A percentile compares a stretch with the other conserved stretches of the same genome.
Evolutionary conservation across 225 moss, liverwort and hornwort species (phyloP).

Genomic region (Lunularia cruciata): DNA sequence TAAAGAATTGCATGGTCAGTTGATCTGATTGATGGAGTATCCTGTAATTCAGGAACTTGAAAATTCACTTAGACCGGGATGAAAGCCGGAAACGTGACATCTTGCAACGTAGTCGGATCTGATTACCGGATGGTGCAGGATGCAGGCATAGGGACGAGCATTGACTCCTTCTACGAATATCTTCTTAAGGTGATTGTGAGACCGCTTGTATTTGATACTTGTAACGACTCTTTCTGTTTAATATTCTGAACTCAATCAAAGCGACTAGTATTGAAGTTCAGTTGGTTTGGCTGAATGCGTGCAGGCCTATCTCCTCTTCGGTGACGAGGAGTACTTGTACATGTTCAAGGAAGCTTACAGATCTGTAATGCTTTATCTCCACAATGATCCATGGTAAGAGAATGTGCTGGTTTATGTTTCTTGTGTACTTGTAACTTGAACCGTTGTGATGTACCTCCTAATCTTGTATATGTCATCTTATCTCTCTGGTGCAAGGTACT

Average conservation of each 20-base stretch:
- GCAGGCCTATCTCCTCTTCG: conserved; percentile 86
- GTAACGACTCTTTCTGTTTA: conserved; percentile 23
- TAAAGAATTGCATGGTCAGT: no score
- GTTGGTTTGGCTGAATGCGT: not conserved
- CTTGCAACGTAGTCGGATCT: not conserved
- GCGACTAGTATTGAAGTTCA: not conserved
- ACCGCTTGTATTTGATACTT: no score
- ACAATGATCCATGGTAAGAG: conserved; percentile 80
- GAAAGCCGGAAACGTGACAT: no score
- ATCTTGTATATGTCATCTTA: not conserved
- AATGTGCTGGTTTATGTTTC: not conserved
- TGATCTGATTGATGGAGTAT: no score
- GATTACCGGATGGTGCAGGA: conserved; percentile 54
- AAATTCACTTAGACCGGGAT: no score
- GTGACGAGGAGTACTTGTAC: conserved; percentile 83
- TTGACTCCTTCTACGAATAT: conserved; percentile 99
- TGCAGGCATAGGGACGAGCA: conserved; percentile 99
- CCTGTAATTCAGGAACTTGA: no score
- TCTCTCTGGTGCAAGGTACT: conserved; percentile 54
- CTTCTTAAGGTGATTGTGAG: conserved; percentile 65
- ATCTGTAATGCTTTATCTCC: conserved; percentile 83
- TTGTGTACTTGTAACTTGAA: not conserved
- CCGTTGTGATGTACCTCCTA: not conserved
- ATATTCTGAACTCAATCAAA: not conserved
- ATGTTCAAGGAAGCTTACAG: conserved; percentile 94